These are phyloP conservation scores for Neurospora sp. DNA, from an alignment of 495 filamentous ascomycete genomes.

Conservation along the genomic window DNA sequence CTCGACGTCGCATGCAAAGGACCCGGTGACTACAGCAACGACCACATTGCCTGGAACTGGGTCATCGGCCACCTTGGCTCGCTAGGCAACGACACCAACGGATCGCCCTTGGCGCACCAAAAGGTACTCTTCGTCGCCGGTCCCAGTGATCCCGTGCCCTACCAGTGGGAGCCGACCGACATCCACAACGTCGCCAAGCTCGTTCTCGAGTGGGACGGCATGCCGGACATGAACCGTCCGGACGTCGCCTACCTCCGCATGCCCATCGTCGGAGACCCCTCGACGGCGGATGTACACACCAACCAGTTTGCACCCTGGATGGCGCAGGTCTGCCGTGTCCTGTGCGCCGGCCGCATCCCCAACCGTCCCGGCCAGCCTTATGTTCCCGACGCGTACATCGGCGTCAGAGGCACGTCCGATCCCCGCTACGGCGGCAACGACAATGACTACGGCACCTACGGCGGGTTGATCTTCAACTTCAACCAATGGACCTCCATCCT, in stretches of 20 bases:
- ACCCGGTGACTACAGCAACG: slow-evolving; percentile 10
- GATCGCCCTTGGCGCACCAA: neutral
- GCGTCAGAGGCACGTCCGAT: neutral
- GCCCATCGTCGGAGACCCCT: neutral
- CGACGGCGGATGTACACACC: neutral
- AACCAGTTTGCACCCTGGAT: slow-evolving; percentile 15
- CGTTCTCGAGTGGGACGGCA: slow-evolving; percentile 9
- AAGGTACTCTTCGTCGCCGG: slow-evolving; percentile 12
- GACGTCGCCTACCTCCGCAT: slow-evolving; percentile 23
- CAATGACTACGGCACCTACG: slow-evolving; percentile 3
- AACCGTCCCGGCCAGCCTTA: slow-evolving; percentile 14
- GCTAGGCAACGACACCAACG: neutral
- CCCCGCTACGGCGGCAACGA: neutral
- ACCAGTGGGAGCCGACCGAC: slow-evolving; percentile 8
- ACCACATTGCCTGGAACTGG: slow-evolving; percentile 7
- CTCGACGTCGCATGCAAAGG: slow-evolving; percentile 3
- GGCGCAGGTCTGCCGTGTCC: slow-evolving; percentile 8
- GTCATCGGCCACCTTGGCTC: neutral
- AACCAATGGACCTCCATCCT: slow-evolving; percentile 5
- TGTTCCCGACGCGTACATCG: slow-evolving; percentile 15
- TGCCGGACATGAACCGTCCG: slow-evolving; percentile 3
- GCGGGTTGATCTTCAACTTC: slow-evolving; percentile 9
- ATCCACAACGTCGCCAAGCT: slow-evolving; percentile 7
- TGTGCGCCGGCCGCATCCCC: slow-evolving; percentile 10
- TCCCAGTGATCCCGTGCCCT: slow-evolving; percentile 8